Base-by-base conservation (phyloP, 495 filamentous ascomycete species). In the Annulohypoxylon maeteangense region DNA sequence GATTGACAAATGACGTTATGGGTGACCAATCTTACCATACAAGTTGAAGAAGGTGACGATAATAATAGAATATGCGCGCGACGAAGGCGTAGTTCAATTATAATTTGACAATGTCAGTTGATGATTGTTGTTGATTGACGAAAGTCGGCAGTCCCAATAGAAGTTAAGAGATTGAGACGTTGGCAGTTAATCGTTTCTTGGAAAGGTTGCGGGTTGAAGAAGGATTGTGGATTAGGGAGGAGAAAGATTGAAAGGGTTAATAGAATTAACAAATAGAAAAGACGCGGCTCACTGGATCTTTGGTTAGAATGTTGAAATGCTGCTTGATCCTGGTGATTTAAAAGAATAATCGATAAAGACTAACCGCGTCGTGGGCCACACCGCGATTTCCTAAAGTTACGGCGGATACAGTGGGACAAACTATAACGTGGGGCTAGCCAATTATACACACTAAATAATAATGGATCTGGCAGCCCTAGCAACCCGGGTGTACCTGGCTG, bases 341-440 rank as follows among this genome's bases (percentile, higher is more conserved):
- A 54, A 34, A 32, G 27, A 4, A 44, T 20, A 71, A 71, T 71
- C 68, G 68, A 71, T 71, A 71, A 66, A 57, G n/a, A 27, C n/a
- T 7, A 51, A 73, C 65, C 70, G 70, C 70, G 70, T 73, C 70
- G 36, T 50, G 60, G 64, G 51, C 54, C 62, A 69, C 70, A 73
- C 70, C 70, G 70, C 62, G 65, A 69, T 57, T 73, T 62, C 56
- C 50, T 51, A 27, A 27, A 25, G 47, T 51, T 51, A 7, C 47
- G 5, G 47, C 23, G 25, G 25, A 22, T 25, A 48, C 34, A 48
- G 65, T 60, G 45, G 57, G 57, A n/a, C 14, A 14, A 25, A 12
- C 23, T 5, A 51, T 50, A 55, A 54, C 50, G 60, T 61, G 70
- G 59, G 69, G 32, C 60, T 14, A 60, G 42, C 70, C 64, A 68